Evolutionary conservation across 352 stramenopile genomes (phyloP).

Genomic region (Phytopythium chamaehyphon): DNA sequence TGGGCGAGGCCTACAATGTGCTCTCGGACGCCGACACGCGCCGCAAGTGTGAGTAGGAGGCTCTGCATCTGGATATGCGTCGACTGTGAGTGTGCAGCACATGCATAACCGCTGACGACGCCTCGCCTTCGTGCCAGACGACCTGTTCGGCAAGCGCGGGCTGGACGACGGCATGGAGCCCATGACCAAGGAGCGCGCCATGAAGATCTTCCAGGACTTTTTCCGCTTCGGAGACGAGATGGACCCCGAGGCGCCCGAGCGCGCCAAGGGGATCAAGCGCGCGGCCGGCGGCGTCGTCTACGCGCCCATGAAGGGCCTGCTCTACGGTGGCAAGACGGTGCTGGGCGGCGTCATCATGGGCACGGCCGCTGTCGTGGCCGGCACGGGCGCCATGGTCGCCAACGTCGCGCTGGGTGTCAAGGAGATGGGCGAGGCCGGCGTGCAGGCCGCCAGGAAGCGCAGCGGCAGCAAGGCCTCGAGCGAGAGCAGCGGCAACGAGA

Average conservation of each 20-base stretch:
- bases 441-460: conserved; percentile 67
- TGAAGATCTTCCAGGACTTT: conserved; percentile 86
- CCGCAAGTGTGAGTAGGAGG: conserved; percentile 84
- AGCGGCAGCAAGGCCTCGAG: conserved; percentile 49
- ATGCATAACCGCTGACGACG: conserved; percentile 4
- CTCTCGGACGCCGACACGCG: conserved; percentile 89
- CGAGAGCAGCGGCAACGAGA: conserved; percentile 21
- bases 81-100: too few species aligned
- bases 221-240: conserved; percentile 83
- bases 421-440: conserved; percentile 83
- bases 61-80: too few species aligned
- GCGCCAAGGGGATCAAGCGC: conserved; percentile 73
- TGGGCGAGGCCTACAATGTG: conserved; percentile 93
- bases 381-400: conserved; percentile 74
- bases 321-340: conserved; percentile 84
- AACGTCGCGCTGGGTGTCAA: conserved; percentile 82
- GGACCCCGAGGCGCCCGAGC: conserved; percentile 75
- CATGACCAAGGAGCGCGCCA: conserved; percentile 80
- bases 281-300: conserved; percentile 78
- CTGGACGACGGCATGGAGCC: conserved; percentile 79
- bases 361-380: conserved; percentile 69
- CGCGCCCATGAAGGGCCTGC: conserved; percentile 69
- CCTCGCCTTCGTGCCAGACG: conserved; percentile 48
- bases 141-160: conserved; percentile 92
- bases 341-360: conserved; percentile 82